Conservation (phyloP, 805 yeast genomes). For the Suhomyces vadensis region DNA sequence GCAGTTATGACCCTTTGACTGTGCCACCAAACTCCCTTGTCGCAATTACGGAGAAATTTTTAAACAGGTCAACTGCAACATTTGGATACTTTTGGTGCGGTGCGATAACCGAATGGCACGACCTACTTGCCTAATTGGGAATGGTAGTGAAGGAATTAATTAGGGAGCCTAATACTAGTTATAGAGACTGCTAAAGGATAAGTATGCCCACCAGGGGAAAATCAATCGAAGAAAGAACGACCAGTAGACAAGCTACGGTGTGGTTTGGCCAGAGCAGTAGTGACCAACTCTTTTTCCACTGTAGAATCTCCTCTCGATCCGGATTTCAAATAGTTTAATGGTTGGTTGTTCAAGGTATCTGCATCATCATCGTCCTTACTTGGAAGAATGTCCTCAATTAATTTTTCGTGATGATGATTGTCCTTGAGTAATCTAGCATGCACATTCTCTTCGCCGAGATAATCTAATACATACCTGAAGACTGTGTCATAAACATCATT, state of each 20-base stretch:
- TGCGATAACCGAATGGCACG: constrained; percentile 6
- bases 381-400: constrained; percentile 9
- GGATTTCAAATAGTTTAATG: constrained; percentile 6
- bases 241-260: constrained; percentile 19
- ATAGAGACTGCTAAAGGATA: background rate
- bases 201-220: background rate
- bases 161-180: background rate
- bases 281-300: background rate
- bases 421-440: constrained; percentile 3
- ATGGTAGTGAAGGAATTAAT: background rate
- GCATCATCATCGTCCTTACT: constrained; percentile 2
- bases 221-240: constrained; percentile 14
- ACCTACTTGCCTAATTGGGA: constrained; percentile 4
- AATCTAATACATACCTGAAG: constrained; percentile 31
- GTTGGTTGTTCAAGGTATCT: constrained; percentile 5
- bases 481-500: constrained; percentile 48
- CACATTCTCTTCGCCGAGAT: constrained; percentile 14
- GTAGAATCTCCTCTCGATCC: background rate
- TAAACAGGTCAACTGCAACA: constrained; percentile 7
- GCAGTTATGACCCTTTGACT: background rate
- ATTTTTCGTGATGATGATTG: background rate
- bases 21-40: background rate
- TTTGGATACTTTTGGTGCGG: constrained; percentile 3
- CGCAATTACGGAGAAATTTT: constrained; percentile 6
- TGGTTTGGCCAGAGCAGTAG: background rate